These are phyloP conservation scores for Saccharum officinarum DNA, from an alignment of 176 grass and related monocot species.

Conservation along the genomic window DNA sequence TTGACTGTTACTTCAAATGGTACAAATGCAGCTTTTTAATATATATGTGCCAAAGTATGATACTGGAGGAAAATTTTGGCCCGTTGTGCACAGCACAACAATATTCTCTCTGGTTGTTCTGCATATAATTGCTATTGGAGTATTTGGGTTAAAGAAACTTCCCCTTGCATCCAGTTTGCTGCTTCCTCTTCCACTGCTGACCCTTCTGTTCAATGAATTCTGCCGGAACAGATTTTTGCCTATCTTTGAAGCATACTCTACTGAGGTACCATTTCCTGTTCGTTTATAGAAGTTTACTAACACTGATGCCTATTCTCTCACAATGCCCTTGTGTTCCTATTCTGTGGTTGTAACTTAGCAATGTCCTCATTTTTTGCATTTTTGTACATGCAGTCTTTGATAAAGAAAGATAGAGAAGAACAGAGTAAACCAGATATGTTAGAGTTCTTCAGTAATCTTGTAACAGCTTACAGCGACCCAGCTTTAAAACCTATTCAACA, in stretches of 20 bases:
- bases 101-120: conserved; percentile 90
- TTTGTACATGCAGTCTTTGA: conserved; percentile 64
- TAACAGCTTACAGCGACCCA: conserved; percentile 64
- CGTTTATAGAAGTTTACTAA: neutral
- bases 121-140: conserved; percentile 81
- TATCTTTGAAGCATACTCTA: conserved; percentile 75
- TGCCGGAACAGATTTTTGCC: conserved; percentile 87
- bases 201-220: conserved; percentile 85
- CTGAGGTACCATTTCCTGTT: conserved; percentile 54
- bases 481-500: conserved; percentile 57
- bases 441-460: conserved; percentile 70
- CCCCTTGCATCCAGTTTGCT: conserved; percentile 77
- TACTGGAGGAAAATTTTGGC: conserved; percentile 94
- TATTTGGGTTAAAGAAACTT: conserved; percentile 89
- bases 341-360: neutral
- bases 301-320: neutral
- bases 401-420: conserved; percentile 90
- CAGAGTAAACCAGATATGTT: conserved; percentile 61
- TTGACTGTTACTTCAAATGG: conserved; percentile 25
- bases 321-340: neutral
- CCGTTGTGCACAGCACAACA: conserved; percentile 67
- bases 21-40: conserved; percentile 76
- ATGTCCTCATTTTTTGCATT: neutral
- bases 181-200: conserved; percentile 70
- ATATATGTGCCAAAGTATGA: conserved; percentile 90